Conservation (phyloP, 139 green algal species). For the Coccomyxa sp. region DNA sequence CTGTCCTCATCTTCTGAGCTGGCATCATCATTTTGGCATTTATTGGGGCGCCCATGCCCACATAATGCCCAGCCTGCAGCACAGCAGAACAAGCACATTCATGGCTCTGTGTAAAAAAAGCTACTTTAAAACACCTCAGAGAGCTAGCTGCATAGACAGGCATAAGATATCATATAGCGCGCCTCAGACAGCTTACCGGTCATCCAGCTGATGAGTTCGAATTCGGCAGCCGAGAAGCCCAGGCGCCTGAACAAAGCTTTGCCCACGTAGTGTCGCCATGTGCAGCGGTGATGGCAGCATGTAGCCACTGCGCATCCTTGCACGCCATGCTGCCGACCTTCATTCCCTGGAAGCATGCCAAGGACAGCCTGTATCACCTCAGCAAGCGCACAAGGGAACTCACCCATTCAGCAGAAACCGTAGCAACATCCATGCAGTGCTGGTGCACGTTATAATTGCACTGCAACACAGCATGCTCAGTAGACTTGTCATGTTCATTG, state of each 20-base stretch:
- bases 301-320: slow-evolving; percentile 60
- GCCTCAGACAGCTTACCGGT: slow-evolving; percentile 25
- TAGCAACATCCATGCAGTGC: not conserved
- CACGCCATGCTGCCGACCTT: not conserved
- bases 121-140: not conserved
- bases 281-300: slow-evolving; percentile 83
- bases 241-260: slow-evolving; percentile 38
- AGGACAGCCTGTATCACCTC: not conserved
- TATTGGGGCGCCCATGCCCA: not conserved
- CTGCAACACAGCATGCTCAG: too few species aligned
- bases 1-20: not conserved
- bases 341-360: not conserved
- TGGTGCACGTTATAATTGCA: not conserved
- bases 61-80: not conserved
- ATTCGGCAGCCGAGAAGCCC: slow-evolving; percentile 62
- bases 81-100: not conserved
- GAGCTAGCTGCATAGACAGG: not conserved
- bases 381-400: not conserved
- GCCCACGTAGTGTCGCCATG: slow-evolving; percentile 67
- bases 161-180: not conserved
- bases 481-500: too few species aligned
- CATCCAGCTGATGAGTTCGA: slow-evolving; percentile 74
- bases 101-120: not conserved
- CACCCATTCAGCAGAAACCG: not conserved
- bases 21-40: not conserved